Evolutionary conservation across 768 basidiomycete genomes (phyloP), one percentile per base, ranked within the genome.

Genomic region (Suillus tomentosus): DNA sequence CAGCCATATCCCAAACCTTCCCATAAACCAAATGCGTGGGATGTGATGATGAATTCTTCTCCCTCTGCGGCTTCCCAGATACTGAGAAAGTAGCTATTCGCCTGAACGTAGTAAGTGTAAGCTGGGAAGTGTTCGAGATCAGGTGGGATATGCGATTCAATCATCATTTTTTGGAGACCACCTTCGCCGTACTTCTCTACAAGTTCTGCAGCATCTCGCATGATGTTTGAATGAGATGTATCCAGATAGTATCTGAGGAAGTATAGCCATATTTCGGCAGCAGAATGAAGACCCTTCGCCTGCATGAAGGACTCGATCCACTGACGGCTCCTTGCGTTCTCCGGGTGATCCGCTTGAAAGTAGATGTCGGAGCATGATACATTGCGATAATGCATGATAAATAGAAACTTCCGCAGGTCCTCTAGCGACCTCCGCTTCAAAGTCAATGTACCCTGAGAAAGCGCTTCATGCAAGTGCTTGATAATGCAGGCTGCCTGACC

Each of bases 41-140:
- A 31, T 72, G 65, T 68, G 22, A 80, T 64, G n/a, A 78, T 70
- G 51, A 79, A 80, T 62, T 79, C 78, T 15, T 65, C 64, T 5
- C 66, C 75, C 24, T 72, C 68, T 37, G 76, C 73, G 14, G 77
- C 78, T 63, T 76, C 71, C 42, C 42, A 42, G 42, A 42, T 42
- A 17, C 42, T 42, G 42, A 42, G 17, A 15, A 42, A 42, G 17
- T 72, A 73, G 45, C 64, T 56, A 50, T 75, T 71, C 13, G 74
- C 72, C 8, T 71, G 63, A 60, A 45, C 57, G 51, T 72, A 69
- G 64, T 79, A 79, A 37, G 71, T 66, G 27, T 57, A 3, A 19
- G 74, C 70, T 7, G 69, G 63, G 53, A 61, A 72, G 42, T 67
- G 65, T 36, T 74, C 71, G 27, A 60, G 42, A 9, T 60, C 62